Evolutionary conservation across 305 asterid species (phyloP).

Genomic region (Rubia peregrina): DNA sequence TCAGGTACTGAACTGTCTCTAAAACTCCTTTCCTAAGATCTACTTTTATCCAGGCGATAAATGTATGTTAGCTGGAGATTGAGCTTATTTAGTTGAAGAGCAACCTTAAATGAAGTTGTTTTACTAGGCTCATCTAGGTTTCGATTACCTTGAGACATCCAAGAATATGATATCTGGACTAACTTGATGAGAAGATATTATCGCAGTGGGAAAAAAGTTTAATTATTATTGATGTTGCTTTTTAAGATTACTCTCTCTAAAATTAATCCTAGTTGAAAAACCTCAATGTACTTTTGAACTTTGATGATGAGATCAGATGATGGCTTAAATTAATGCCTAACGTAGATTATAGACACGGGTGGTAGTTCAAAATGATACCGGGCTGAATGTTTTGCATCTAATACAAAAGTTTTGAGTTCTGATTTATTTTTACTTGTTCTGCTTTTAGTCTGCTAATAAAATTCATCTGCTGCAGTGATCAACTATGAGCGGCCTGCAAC

Average conservation of each 20-base stretch:
- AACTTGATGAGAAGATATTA: neutral
- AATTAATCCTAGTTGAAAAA: slow-evolving; percentile 1
- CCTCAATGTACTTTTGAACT: neutral
- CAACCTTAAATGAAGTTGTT: neutral
- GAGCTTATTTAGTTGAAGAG: neutral
- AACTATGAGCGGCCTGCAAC: slow-evolving; percentile 87
- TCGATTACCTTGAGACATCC: neutral
- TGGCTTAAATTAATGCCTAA: too few relatives aligned
- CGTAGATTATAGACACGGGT: neutral
- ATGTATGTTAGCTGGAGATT: neutral
- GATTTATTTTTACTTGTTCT: neutral
- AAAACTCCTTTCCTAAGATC: neutral
- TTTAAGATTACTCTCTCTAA: neutral
- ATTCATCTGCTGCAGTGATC: slow-evolving; percentile 62
- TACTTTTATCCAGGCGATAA: neutral
- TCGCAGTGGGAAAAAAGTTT: neutral
- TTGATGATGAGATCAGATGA: neutral
- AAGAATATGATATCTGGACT: neutral
- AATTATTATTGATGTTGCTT: neutral
- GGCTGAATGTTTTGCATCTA: neutral
- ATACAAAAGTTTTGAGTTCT: neutral
- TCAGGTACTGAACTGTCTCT: slow-evolving; percentile 45
- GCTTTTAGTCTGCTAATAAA: slow-evolving; percentile 15
- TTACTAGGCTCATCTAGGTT: neutral
- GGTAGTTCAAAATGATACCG: neutral